Conservation (phyloP, 2,329 filamentous ascomycete species). For the Trichothecium sympodiale region DNA sequence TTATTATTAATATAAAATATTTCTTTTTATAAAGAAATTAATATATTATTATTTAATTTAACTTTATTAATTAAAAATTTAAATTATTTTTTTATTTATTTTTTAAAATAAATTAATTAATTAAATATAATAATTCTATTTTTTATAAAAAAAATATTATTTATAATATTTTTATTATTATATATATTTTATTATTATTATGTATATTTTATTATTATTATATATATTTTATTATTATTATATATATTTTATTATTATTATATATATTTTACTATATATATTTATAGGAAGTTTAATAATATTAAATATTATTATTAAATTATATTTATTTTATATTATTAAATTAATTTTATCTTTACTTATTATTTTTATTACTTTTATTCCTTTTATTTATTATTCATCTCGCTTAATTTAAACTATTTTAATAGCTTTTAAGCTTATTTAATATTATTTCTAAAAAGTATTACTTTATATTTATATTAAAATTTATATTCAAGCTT, state of each 20-base stretch:
- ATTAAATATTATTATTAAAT: not conserved
- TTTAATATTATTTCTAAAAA: not conserved
- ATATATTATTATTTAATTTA: not conserved
- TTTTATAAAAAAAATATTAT: constrained; percentile 2
- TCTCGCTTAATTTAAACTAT: not conserved
- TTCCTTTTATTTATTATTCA: not conserved
- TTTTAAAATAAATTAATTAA: constrained; percentile 1
- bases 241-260: constrained; percentile 1
- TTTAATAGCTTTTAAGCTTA: not conserved
- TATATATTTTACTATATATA: constrained; percentile 1
- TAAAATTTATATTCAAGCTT: not conserved
- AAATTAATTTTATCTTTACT: not conserved
- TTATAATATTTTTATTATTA: constrained; percentile 1
- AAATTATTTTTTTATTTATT: too few relatives aligned
- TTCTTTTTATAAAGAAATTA: not conserved
- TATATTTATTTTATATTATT: not conserved
- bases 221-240: constrained; percentile 1
- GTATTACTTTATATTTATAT: not conserved
- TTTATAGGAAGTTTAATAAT: not conserved
- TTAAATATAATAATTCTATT: constrained; percentile 8
- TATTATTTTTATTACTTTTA: too few relatives aligned
- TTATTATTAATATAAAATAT: not conserved
- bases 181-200: constrained; percentile 1
- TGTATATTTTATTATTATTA: constrained; percentile 1
- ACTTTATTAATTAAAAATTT: not conserved